A percentile compares a stretch with the other conserved stretches of the same genome.
Conservation (phyloP, 192 early-diverging fungal species). For the Umbelopsis sp. region DNA sequence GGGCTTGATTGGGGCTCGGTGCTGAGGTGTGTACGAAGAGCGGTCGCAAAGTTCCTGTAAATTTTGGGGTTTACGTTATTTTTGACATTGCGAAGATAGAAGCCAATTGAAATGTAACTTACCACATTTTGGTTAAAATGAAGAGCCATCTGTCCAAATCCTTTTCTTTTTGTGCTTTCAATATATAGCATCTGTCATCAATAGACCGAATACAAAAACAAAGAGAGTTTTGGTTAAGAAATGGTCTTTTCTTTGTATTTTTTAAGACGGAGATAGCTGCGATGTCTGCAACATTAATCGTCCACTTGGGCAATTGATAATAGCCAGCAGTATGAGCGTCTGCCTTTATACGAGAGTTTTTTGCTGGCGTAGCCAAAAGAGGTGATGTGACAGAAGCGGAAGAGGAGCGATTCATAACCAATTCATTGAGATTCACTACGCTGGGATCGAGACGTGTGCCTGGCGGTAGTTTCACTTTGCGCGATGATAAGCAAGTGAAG, state of each 20-base stretch:
- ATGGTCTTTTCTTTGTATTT: slow-evolving; percentile 19
- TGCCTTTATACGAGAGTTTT: slow-evolving; percentile 13
- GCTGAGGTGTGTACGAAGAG: neutral
- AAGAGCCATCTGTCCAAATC: slow-evolving; percentile 46
- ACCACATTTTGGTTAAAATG: slow-evolving; percentile 44
- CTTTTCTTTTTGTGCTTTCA: slow-evolving; percentile 43
- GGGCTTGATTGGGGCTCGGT: neutral
- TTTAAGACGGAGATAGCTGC: slow-evolving; percentile 32
- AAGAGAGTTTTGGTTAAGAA: slow-evolving; percentile 18
- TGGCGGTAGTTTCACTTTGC: slow-evolving; percentile 33
- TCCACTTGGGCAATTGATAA: slow-evolving; percentile 44
- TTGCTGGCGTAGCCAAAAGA: slow-evolving; percentile 34
- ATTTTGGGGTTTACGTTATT: neutral
- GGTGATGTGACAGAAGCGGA: slow-evolving; percentile 24
- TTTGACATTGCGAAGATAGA: neutral
- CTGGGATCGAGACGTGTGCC: slow-evolving; percentile 19
- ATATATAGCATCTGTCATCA: slow-evolving; percentile 27
- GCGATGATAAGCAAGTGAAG: slow-evolving; percentile 38
- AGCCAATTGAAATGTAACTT: neutral
- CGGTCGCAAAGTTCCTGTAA: slow-evolving; percentile 9
- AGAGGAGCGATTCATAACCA: slow-evolving; percentile 1
- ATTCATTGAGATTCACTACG: slow-evolving; percentile 1
- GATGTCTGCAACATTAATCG: slow-evolving; percentile 34
- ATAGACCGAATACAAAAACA: slow-evolving; percentile 38
- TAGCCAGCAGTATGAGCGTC: slow-evolving; percentile 23